Percentiles rank a stretch among this genome's conserved stretches.
Evolutionary conservation across 108 stramenopile species (phyloP).

Genomic region (Skeletonema potamos): DNA sequence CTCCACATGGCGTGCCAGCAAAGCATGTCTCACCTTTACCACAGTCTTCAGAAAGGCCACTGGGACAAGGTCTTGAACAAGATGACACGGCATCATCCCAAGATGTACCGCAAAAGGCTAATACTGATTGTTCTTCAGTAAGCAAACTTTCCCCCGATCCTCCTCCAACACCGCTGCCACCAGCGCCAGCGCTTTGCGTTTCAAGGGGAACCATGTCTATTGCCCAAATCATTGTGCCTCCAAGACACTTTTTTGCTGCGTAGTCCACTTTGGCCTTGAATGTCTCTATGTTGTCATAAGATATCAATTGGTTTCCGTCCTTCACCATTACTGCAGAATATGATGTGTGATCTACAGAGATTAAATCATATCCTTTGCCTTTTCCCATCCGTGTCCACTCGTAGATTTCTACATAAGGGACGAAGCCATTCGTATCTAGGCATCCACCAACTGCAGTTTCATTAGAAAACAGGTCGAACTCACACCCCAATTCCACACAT

Average conservation of each 20-base stretch:
- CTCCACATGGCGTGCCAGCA: slow-evolving; percentile 39
- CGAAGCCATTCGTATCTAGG: slow-evolving; percentile 37
- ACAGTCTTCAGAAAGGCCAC: slow-evolving; percentile 39
- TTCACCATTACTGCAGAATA: slow-evolving; percentile 40
- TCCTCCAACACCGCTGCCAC: slow-evolving; percentile 2
- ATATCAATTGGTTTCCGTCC: slow-evolving; percentile 39
- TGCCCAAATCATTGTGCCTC: slow-evolving; percentile 46
- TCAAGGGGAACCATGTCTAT: slow-evolving; percentile 37
- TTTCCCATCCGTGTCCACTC: slow-evolving; percentile 36
- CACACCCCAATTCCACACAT: slow-evolving; percentile 36
- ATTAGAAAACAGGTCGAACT: slow-evolving; percentile 32
- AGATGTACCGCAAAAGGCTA: slow-evolving; percentile 40
- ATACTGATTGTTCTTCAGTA: slow-evolving; percentile 10
- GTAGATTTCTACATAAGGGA: slow-evolving; percentile 44
- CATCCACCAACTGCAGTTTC: slow-evolving; percentile 46
- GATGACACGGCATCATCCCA: slow-evolving; percentile 35
- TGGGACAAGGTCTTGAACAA: slow-evolving; percentile 38
- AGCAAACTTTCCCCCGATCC: slow-evolving; percentile 11
- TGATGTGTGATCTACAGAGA: slow-evolving; percentile 18
- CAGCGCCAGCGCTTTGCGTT: slow-evolving; percentile 5
- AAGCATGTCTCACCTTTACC: slow-evolving; percentile 37
- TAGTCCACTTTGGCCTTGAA: slow-evolving; percentile 42
- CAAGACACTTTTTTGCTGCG: slow-evolving; percentile 39
- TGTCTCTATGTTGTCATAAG: slow-evolving; percentile 45
- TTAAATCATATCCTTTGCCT: slow-evolving; percentile 40